Conservation (phyloP, 148 eudicot genomes). For the Chenopodium berlandieri region DNA sequence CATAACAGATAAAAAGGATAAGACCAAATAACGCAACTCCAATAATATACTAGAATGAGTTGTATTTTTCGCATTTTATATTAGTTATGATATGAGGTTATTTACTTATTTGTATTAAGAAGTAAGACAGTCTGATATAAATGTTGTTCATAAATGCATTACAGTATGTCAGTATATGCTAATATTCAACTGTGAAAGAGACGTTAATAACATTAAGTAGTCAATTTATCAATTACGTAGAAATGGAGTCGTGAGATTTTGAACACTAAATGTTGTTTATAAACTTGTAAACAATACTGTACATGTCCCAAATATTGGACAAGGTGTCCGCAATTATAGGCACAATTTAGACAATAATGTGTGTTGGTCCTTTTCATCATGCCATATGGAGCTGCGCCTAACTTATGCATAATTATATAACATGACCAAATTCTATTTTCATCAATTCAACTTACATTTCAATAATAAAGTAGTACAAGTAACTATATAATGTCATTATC, state of each 20-base stretch:
- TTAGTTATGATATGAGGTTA: too few relatives aligned
- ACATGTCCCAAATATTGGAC: background rate
- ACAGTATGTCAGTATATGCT: too few relatives aligned
- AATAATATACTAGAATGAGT: background rate
- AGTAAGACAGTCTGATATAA: too few relatives aligned
- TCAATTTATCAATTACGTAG: too few relatives aligned
- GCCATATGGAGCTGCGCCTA: background rate
- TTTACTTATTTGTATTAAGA: too few relatives aligned
- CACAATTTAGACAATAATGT: background rate
- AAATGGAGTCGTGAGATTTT: too few relatives aligned
- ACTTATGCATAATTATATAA: background rate
- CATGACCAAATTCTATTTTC: background rate
- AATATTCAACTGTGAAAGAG: too few relatives aligned
- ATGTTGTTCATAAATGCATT: too few relatives aligned
- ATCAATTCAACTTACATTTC: background rate
- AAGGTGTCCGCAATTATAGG: constrained; percentile 4
- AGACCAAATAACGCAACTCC: background rate
- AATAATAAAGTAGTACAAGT: too few relatives aligned
- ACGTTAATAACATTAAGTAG: too few relatives aligned
- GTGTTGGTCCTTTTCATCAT: background rate
- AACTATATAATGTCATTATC: background rate
- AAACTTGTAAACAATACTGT: too few relatives aligned
- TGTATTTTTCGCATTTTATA: background rate
- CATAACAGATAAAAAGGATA: background rate
- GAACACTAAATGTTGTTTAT: too few relatives aligned